These are phyloP conservation scores for Sisymbrium altissimum DNA, from an alignment of 345 rosid species.

Conservation along the genomic window DNA sequence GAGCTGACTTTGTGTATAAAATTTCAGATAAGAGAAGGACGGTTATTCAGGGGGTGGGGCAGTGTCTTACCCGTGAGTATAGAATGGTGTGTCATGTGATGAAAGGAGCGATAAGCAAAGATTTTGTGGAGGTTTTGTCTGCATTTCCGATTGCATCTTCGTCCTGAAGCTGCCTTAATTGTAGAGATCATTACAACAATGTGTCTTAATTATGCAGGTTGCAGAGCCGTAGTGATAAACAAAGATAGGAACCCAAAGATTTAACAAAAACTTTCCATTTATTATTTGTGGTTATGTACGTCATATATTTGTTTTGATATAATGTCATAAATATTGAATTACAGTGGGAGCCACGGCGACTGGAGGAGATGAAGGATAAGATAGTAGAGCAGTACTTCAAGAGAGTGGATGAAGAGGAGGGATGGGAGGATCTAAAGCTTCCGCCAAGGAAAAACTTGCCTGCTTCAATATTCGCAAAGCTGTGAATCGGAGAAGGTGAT, in stretches of 20 bases:
- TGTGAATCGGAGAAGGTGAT: slow-evolving; percentile 26
- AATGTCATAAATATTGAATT: neutral
- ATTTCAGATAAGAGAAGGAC: slow-evolving; percentile 79
- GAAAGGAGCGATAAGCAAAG: slow-evolving; percentile 76
- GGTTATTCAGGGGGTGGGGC: slow-evolving; percentile 73
- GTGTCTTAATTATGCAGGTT: slow-evolving; percentile 45
- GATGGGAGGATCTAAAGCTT: slow-evolving; percentile 50
- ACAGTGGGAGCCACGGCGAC: slow-evolving; percentile 50
- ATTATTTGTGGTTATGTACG: neutral
- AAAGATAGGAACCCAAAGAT: slow-evolving; percentile 89
- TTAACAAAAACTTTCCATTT: neutral
- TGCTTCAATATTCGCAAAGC: slow-evolving; percentile 44
- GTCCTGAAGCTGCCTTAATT: neutral
- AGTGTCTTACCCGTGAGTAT: slow-evolving; percentile 72
- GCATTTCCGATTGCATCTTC: neutral
- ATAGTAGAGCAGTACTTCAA: slow-evolving; percentile 65
- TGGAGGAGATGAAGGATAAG: slow-evolving; percentile 47
- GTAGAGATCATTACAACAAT: neutral
- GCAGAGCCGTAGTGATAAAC: slow-evolving; percentile 75
- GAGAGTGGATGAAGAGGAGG: slow-evolving; percentile 47
- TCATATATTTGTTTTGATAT: neutral
- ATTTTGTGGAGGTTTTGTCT: slow-evolving; percentile 59
- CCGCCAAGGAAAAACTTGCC: slow-evolving; percentile 50
- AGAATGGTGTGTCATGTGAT: slow-evolving; percentile 74
- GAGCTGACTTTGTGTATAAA: slow-evolving; percentile 8